Base-by-base conservation (phyloP, 2,329 filamentous ascomycete genomes). In the Zasmidium citrigriseum region DNA sequence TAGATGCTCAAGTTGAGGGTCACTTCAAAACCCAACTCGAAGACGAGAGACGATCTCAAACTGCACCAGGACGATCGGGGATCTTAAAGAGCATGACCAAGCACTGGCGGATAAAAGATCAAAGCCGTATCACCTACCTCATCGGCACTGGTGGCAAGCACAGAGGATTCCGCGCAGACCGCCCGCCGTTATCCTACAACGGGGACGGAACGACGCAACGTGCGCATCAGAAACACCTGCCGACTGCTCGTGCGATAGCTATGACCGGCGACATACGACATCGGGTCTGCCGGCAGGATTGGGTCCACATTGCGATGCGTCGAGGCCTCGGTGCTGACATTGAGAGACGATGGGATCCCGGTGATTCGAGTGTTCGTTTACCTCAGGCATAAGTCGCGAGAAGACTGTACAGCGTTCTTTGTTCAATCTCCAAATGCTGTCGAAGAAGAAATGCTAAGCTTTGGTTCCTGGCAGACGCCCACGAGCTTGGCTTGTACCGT, bases 401-500 rank as follows among this genome's bases (percentile, higher is more conserved):
- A n/a, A n/a, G n/a, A n/a, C n/a, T n/a, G n/a, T n/a, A n/a, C n/a
- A n/a, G n/a, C n/a, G n/a, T n/a, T n/a, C n/a, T n/a, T n/a, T n/a
- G n/a, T n/a, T n/a, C n/a, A n/a, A n/a, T n/a, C n/a, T n/a, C n/a
- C n/a, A n/a, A 4, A 10, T 41, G 34, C 18, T 41, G 5, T 41
- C 34, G 34, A 41, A 41, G 18, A 41, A n/a, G 27, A 29, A 50
- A 4, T 41, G 44, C 48, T 29, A 46, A 47, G 50, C 45, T 46
- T 54, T 24, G 3, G 38, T 54, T 23, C 38, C 52, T 46, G 52
- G 44, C 52, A 51, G 25, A 46, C 21, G 34, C 34, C n/a, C 34
- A 41, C 18, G 34, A 11, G 14, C 34, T 41, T 41, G 34, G 34
- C 34, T 41, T 9, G 16, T 41, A 41, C 34, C 18, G 14, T 41